A percentile compares a stretch with the other conserved stretches of the same genome.
Conservation (phyloP, 2,329 filamentous ascomycete genomes). For the Hysterium pulicare region DNA sequence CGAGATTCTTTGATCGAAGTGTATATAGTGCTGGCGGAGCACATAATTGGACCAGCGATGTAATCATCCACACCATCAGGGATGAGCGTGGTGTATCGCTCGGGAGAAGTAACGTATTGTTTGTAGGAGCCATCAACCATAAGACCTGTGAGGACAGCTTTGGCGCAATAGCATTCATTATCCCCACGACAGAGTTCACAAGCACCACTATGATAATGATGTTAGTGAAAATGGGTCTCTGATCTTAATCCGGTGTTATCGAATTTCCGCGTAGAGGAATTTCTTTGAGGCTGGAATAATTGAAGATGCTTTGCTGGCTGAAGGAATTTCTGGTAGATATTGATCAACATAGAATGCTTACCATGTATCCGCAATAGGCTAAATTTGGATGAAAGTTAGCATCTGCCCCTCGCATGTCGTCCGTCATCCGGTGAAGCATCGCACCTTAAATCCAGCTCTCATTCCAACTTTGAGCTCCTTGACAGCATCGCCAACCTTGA, state of each 20-base stretch:
- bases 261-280: too few relatives aligned
- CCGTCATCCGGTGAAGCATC: slow-evolving; percentile 53
- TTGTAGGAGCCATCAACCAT: slow-evolving; percentile 50
- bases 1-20: slow-evolving; percentile 52
- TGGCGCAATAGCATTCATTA: slow-evolving; percentile 52
- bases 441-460: slow-evolving; percentile 41
- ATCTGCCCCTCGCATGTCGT: slow-evolving; percentile 51
- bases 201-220: slow-evolving; percentile 22
- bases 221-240: too few relatives aligned
- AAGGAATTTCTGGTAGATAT: too few relatives aligned
- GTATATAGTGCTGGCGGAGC: slow-evolving; percentile 58
- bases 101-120: slow-evolving; percentile 57
- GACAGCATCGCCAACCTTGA: slow-evolving; percentile 53
- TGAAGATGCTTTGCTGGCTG: too few relatives aligned
- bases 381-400: slow-evolving; percentile 36
- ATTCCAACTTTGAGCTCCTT: slow-evolving; percentile 45
- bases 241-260: too few relatives aligned
- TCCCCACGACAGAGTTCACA: slow-evolving; percentile 50
- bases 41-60: slow-evolving; percentile 60
- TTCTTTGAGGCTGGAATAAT: too few relatives aligned
- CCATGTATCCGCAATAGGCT: slow-evolving; percentile 3
- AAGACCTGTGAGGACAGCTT: slow-evolving; percentile 47
- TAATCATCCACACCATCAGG: slow-evolving; percentile 55
- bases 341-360: background rate
- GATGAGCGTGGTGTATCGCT: slow-evolving; percentile 53